phyloP scores from a whole-genome alignment of 768 basidiomycete genomes.

The Tephrocybe sp. region DNA sequence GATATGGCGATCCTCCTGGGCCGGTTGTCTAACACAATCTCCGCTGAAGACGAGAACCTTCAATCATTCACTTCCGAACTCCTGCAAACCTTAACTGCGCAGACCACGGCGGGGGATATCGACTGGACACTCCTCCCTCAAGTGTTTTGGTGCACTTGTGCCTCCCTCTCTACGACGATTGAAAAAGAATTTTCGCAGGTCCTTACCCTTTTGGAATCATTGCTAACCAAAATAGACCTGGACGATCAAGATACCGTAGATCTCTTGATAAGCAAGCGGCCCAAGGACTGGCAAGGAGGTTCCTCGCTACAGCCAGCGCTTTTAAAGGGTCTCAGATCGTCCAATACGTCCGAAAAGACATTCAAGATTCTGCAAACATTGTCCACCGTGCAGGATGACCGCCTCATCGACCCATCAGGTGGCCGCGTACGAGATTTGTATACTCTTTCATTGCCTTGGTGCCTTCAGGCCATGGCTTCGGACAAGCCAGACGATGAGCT shows the following conservation, averaged over 20 bases:
- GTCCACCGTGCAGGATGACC: constrained; percentile 56
- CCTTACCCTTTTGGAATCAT: constrained; percentile 59
- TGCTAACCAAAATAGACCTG: constrained; percentile 71
- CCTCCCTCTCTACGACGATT: constrained; percentile 79
- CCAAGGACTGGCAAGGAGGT: constrained; percentile 68
- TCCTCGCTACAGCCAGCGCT: constrained; percentile 69
- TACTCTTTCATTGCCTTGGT: constrained; percentile 84
- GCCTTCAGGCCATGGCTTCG: constrained; percentile 73
- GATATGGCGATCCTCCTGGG: constrained; percentile 81
- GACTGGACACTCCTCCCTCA: constrained; percentile 70
- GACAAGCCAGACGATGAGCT: constrained; percentile 61
- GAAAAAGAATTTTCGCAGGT: constrained; percentile 77
- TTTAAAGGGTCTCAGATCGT: constrained; percentile 79
- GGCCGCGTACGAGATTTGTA: constrained; percentile 82
- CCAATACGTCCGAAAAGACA: constrained; percentile 62
- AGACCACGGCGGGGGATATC: constrained; percentile 56
- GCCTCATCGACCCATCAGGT: constrained; percentile 69
- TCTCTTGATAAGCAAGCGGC: constrained; percentile 66
- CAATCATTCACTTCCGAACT: constrained; percentile 85
- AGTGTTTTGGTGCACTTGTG: constrained; percentile 84
- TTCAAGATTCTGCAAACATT: constrained; percentile 68
- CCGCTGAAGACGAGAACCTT: constrained; percentile 73
- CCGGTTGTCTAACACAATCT: constrained; percentile 81
- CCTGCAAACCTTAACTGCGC: constrained; percentile 68
- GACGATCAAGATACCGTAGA: constrained; percentile 67